Evolutionary conservation across 2,329 filamentous ascomycete genomes (phyloP), one percentile per base, ranked within the genome.

Genomic region (Sphaceloma murrayae): DNA sequence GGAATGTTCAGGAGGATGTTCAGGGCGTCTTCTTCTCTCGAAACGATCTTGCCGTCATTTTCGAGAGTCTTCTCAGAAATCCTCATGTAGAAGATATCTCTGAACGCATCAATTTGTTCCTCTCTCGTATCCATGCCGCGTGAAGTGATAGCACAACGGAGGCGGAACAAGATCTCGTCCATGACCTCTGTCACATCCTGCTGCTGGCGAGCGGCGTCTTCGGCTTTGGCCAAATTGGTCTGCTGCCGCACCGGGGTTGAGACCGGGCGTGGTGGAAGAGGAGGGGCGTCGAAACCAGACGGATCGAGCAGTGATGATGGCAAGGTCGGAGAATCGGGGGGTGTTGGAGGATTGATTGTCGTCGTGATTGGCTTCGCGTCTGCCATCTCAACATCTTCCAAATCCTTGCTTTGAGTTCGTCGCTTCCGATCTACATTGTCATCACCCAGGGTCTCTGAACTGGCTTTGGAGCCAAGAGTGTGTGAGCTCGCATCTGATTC

Each of bases 151-250:
- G 89, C 88, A 43, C 85, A 87, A 56, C 91, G 84, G n/a, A 95
- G 70, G 40, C 91, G 82, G 57, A 89, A 87, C 47, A 95, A 77
- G 18, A 94, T 84, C 55, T 89, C 91, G 47, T 86, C 86, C 67
- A 95, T 88, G 34, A 95, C 89, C 62, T 98, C 91, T 9, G 87
- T 87, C 3, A 95, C 89, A 63, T 98, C 91, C 64, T 98, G 88
- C 58, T 98, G 91, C 39, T 57, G 38, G 42, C 48, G 57, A 24
- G 85, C 74, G 13, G 73, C 74, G 31, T 74, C 67, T 53, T 78
- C 70, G 4, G 77, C 68, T 45, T 72, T 67, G 26, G 70, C 67
- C 16, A 72, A 55, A 2, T 51, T 46, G 5, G 29, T 57, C 49
- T 44, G 53, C 51, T 16, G 48, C 47, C 21, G 51, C 52, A 24